Evolutionary conservation across 2,329 filamentous ascomycete genomes (phyloP), one percentile per base, ranked within the genome.

Genomic region (Triangularia verruculosa): DNA sequence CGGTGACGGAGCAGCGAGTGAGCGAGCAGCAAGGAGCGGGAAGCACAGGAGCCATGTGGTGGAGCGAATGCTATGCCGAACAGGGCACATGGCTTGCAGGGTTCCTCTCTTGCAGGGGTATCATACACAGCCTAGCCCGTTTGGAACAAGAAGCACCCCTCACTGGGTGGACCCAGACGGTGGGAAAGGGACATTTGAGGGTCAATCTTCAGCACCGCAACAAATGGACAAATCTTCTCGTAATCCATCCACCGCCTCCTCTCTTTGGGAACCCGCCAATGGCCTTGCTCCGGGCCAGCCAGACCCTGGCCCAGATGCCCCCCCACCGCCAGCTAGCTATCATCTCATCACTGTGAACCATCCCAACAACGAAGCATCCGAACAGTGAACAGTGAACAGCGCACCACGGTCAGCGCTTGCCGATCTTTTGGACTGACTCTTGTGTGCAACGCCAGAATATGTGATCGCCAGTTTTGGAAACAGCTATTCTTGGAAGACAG

Each of bases 61-160:
- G 57, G 57, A 59, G 57, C 17, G 39, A 59, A 59, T 59, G 57
- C 57, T 59, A 52, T 59, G 57, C 57, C 57, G 57, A 59, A 59
- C 57, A 59, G 27, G 57, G 57, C 57, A 59, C 57, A 59, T 59
- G 57, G 57, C 39, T 52, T 51, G 27, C 57, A 59, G 39, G 57
- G 57, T 39, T 47, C 32, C 34, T 59, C 39, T 8, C 15, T 43
- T 28, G 20, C 34, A 43, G 57, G 57, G 57, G 34, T 52, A n/a
- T 58, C 32, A 27, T 22, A 39, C 22, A 22, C 20, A 58, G 39
- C 22, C 57, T 59, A 59, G 39, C 57, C 39, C 28, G 39, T 59
- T 59, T 59, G 43, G 39, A 59, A 52, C 57, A 28, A 20, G 20
- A 43, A 22, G 22, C 30, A 7, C 30, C 55, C 55, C 55, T 24